Evolutionary conservation across 2,329 filamentous ascomycete species (phyloP).

Genomic region (Colletotrichum cuscutae): DNA sequence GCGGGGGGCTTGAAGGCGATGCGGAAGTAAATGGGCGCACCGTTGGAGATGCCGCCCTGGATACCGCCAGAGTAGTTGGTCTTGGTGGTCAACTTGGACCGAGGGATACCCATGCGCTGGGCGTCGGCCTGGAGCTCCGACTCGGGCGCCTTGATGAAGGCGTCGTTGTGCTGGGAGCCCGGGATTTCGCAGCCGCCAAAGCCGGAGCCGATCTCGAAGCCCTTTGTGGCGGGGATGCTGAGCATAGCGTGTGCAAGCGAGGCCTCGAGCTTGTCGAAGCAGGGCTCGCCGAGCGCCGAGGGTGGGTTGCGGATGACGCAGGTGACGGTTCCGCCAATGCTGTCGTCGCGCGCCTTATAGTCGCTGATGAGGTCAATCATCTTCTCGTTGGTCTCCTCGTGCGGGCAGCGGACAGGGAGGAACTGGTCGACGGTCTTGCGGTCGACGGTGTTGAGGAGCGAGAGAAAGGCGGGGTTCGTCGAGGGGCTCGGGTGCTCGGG

Average conservation of each 20-base stretch:
- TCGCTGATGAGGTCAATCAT: conserved; percentile 86
- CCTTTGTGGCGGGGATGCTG: conserved; percentile 93
- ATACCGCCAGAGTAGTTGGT: conserved; percentile 97
- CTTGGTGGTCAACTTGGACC: conserved; percentile 79
- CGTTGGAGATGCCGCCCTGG: conserved; percentile 95
- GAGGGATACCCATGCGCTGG: conserved; percentile 54
- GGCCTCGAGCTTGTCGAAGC: conserved; percentile 96
- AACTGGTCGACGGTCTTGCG: conserved; percentile 83
- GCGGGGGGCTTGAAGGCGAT: conserved; percentile 95
- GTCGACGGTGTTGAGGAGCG: conserved; percentile 77
- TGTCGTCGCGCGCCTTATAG: conserved; percentile 83
- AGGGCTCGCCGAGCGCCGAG: conserved; percentile 88
- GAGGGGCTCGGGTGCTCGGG: conserved; percentile 73
- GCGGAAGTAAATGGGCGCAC: conserved; percentile 92
- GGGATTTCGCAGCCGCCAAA: conserved; percentile 88
- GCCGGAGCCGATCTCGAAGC: conserved; percentile 94
- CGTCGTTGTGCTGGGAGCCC: conserved; percentile 92
- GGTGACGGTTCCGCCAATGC: conserved; percentile 93
- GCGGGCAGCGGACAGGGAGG: conserved; percentile 88
- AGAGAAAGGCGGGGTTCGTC: conserved; percentile 82
- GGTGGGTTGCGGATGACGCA: conserved; percentile 92
- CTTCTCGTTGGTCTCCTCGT: conserved; percentile 68
- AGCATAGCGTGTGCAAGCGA: conserved; percentile 93
- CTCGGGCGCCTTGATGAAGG: conserved; percentile 73
- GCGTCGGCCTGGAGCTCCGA: conserved; percentile 45